phyloP scores from a whole-genome alignment of 768 basidiomycete genomes.

The Leucosporidium creatinivorum region DNA sequence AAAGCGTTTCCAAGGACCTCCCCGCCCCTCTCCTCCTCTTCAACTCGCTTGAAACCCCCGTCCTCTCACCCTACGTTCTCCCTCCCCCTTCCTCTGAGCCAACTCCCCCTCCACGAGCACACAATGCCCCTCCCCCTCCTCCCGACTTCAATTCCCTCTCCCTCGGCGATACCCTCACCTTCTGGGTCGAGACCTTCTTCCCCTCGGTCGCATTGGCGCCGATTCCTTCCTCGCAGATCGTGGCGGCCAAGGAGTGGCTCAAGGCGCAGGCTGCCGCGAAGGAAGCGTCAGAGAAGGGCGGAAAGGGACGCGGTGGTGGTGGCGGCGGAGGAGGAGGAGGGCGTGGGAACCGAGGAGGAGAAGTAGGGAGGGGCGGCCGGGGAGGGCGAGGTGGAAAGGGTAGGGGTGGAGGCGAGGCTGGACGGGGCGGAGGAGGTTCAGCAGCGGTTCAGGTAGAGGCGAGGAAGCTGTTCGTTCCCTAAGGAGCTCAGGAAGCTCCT shows the following conservation, averaged over 20 bases:
- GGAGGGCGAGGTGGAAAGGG: not conserved
- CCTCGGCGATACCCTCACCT: slow-evolving; percentile 18
- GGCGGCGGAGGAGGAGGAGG: not conserved
- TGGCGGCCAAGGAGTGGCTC: slow-evolving; percentile 12
- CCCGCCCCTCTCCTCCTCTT: too few relatives aligned
- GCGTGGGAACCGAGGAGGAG: not conserved
- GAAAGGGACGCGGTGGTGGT: not conserved
- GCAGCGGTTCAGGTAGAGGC: too few relatives aligned
- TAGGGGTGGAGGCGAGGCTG: not conserved
- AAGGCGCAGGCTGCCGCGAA: slow-evolving; percentile 2
- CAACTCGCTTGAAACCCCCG: not conserved
- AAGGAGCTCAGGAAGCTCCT: too few relatives aligned
- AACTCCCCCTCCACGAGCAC: not conserved
- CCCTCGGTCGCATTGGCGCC: not conserved
- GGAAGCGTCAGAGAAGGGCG: not conserved
- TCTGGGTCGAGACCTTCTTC: slow-evolving; percentile 23
- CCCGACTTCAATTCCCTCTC: slow-evolving; percentile 24
- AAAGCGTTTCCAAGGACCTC: too few relatives aligned
- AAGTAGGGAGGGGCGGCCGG: not conserved
- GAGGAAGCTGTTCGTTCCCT: too few relatives aligned
- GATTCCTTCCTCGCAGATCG: not conserved
- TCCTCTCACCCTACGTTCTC: not conserved
- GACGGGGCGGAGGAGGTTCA: not conserved
- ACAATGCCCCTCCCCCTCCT: not conserved
- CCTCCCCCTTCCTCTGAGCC: too few relatives aligned